Evolutionary conservation across 805 yeast genomes (phyloP), one percentile per base, ranked within the genome.

Genomic region (Yamadazyma phyllophila): DNA sequence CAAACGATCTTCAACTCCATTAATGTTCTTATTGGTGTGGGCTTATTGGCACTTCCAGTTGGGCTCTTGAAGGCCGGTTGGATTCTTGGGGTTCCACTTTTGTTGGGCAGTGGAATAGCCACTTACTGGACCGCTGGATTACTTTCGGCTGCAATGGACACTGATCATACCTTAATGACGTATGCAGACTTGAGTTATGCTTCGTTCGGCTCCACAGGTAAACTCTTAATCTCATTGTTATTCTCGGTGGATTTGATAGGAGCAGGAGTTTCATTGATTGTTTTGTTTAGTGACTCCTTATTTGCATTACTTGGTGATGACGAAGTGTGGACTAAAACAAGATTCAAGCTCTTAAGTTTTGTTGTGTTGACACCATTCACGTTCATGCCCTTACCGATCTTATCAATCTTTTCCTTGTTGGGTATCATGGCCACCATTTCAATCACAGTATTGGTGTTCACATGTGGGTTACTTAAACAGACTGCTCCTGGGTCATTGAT

Each of bases 101-200:
- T 90, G 45, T 46, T 77, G 1, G 48, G 75, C 2, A 81, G 91
- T 60, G 94, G 94, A 1, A 40, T 69, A 10, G 66, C 82, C 26
- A 89, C 96, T 2, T 83, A 77, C 53, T 82, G 88, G 73, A 83
- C 94, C 1, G 96, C 96, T 7, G 74, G 75, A 5, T 67, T 88
- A 41, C 70, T 90, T 47, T 83, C 92, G 11, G 74, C 77, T 48
- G 82, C 96, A 52, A 76, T 89, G 76, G 89, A 84, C 50, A 83
- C 89, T 1, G 94, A 89, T 65, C 83, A 78, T 12, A 83, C 94
- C 0, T 66, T 89, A 43, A 82, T 85, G 73, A 86, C 96, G 0
- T 90, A 89, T 62, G 95, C 96, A 0, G 97, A 90, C 66, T 72
- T 90, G 40, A 96, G 95, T 3, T 83, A 80, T 56, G 87, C 88